Base-by-base conservation (phyloP, 805 yeast species). In the Torulaspora maleeae region DNA sequence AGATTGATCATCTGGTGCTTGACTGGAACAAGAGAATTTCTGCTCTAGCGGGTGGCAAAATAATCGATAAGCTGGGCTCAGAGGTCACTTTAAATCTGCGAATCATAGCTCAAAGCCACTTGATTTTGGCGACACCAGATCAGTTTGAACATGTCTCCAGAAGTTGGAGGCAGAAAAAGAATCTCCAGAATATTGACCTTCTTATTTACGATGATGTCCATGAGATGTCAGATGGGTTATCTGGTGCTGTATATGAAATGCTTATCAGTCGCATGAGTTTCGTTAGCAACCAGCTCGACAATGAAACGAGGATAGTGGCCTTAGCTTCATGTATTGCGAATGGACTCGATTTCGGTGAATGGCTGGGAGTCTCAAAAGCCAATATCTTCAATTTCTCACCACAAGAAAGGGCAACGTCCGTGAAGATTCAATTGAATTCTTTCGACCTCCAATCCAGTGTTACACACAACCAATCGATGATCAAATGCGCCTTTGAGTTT, bases 121-220 rank as follows among this genome's bases (percentile, higher is more conserved):
- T 91, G 42, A 66, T 87, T 13, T 63, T 91, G 11, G 79, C 87
- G 4, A 88, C 97, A 0, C 95, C 96, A 0, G 72, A 68, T 17
- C 91, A 86, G 50, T 85, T 88, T 70, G 90, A 86, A 49, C 52
- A 70, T 4, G 56, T 89, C 0, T 78, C 95, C 0, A 76, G 91
- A 49, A 73, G 89, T 38, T 90, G 98, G 98, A 82, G 82, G 53
- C 84, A 81, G 51, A 73, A 95, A 45, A 79, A 77, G 52, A 79
- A 79, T 51, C 70, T 91, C 4, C 87, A 83, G 48, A 60, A 77
- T 0, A 77, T 91, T 25, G 88, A 80, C 37, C 61, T 87, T 27
- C 57, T 88, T 2, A 75, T 93, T 41, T 79, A 78, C 30, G 96
- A 87, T 61, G 88, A 87, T 57, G 66, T 78, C 13, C 96, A 91